Evolutionary conservation across 2,329 filamentous ascomycete species (phyloP).

Genomic region (Helotiales sp.): DNA sequence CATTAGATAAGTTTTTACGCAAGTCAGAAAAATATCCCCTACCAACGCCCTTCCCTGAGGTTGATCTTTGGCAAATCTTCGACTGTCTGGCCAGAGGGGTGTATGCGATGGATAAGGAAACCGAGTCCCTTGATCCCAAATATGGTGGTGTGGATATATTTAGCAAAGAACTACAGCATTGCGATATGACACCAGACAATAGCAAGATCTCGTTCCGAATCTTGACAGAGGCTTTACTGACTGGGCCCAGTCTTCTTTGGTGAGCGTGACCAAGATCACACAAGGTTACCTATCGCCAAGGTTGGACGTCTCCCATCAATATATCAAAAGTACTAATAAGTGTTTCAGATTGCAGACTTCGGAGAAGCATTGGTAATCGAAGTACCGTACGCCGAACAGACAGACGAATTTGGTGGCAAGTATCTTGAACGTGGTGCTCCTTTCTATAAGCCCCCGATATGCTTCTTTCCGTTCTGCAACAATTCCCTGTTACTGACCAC

Average conservation of each 20-base stretch:
- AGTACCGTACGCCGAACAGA: neutral
- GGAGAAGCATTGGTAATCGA: constrained; percentile 9
- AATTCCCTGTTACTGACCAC: neutral
- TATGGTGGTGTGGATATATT: neutral
- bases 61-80: constrained; percentile 11
- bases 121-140: neutral
- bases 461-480: neutral
- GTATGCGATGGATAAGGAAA: constrained; percentile 2
- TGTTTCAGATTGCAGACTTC: constrained; percentile 13
- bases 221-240: neutral
- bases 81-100: constrained; percentile 10
- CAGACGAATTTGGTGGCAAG: constrained; percentile 4
- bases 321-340: neutral
- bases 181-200: constrained; percentile 16
- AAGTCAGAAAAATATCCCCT: neutral
- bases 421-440: constrained; percentile 1
- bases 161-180: constrained; percentile 6
- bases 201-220: neutral
- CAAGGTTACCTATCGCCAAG: constrained; percentile 9
- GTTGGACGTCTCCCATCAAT: neutral
- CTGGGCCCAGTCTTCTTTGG: constrained; percentile 11
- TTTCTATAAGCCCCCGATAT: constrained; percentile 5
- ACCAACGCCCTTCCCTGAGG: neutral
- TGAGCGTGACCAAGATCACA: constrained; percentile 2
- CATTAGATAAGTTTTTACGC: constrained; percentile 5